phyloP scores from a whole-genome alignment of 2,329 filamentous ascomycete genomes.

The Colletotrichum siamense region DNA sequence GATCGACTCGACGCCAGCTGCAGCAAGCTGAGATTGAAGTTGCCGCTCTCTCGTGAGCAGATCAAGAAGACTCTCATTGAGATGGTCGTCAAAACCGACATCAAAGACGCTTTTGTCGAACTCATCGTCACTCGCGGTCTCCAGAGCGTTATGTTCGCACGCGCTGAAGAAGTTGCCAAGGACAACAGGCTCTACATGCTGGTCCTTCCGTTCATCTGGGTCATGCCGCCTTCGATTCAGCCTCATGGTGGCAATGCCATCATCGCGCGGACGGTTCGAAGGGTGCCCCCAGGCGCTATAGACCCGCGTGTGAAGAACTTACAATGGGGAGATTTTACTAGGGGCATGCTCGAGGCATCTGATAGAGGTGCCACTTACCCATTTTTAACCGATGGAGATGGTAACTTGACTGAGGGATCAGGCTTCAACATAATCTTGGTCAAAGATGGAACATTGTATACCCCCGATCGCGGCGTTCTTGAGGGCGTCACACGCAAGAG shows the following conservation, averaged over 20 bases:
- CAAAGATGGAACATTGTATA: conserved; percentile 49
- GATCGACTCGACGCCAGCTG: conserved; percentile 48
- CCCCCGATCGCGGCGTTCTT: conserved; percentile 51
- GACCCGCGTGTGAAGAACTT: conserved; percentile 59
- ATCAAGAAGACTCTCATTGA: conserved; percentile 43
- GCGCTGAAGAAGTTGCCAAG: conserved; percentile 37
- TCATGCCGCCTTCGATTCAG: conserved; percentile 52
- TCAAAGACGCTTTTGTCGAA: conserved; percentile 55
- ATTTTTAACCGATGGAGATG: conserved; percentile 55
- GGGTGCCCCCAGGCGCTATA: conserved; percentile 48
- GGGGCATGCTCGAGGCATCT: conserved; percentile 49
- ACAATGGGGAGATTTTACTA: conserved; percentile 54
- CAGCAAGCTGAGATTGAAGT: conserved; percentile 47
- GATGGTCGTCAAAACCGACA: conserved; percentile 51
- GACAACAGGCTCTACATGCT: conserved; percentile 51
- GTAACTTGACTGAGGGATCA: conserved; percentile 54
- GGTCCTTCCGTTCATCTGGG: conserved; percentile 54
- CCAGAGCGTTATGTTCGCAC: conserved; percentile 40
- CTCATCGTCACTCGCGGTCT: conserved; percentile 56
- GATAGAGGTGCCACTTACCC: conserved; percentile 53
- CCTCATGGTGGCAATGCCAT: conserved; percentile 44
- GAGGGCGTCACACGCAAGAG: conserved; percentile 54
- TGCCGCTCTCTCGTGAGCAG: conserved; percentile 45
- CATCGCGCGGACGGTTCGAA: conserved; percentile 49
- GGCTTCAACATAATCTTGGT: conserved; percentile 54